Evolutionary conservation across 495 filamentous ascomycete genomes (phyloP).

Genomic region (Penicillium cinerascens): DNA sequence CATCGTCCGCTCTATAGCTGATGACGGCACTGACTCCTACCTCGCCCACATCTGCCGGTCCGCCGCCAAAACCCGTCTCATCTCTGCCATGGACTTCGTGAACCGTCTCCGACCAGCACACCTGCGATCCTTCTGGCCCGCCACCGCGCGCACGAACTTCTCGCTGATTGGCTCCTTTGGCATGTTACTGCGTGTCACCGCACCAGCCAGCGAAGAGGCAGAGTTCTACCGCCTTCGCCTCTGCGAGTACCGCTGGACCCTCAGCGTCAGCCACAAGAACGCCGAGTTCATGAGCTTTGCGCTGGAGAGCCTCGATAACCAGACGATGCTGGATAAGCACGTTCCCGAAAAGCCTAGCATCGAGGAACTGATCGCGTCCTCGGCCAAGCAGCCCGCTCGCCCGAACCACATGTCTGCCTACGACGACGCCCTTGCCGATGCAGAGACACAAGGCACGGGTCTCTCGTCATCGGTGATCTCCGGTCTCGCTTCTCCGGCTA

Average conservation of each 20-base stretch:
- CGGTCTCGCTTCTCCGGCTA: slow-evolving; percentile 23
- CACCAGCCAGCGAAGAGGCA: slow-evolving; percentile 81
- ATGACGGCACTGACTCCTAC: slow-evolving; percentile 45
- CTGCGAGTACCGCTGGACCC: slow-evolving; percentile 89
- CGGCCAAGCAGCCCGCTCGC: slow-evolving; percentile 27
- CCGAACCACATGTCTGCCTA: slow-evolving; percentile 9
- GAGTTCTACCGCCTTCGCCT: slow-evolving; percentile 90
- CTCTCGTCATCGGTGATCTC: slow-evolving; percentile 32
- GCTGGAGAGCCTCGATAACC: slow-evolving; percentile 47
- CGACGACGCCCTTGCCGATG: slow-evolving; percentile 24
- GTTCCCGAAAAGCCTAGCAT: slow-evolving; percentile 48
- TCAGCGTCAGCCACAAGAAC: slow-evolving; percentile 77
- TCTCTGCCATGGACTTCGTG: slow-evolving; percentile 56
- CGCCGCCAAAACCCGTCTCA: slow-evolving; percentile 60
- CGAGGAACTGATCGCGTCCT: slow-evolving; percentile 46
- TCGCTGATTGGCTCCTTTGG: slow-evolving; percentile 55
- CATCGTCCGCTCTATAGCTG: slow-evolving; percentile 52
- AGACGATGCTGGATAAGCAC: slow-evolving; percentile 42
- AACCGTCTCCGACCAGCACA: slow-evolving; percentile 53
- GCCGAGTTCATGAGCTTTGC: slow-evolving; percentile 64
- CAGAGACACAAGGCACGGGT: slow-evolving; percentile 9
- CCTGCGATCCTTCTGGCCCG: slow-evolving; percentile 56
- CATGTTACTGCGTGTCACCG: slow-evolving; percentile 77
- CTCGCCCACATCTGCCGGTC: slow-evolving; percentile 93
- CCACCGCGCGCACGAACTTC: slow-evolving; percentile 51